These are phyloP conservation scores for Monosporascus cannonballus DNA, from an alignment of 2,329 filamentous ascomycete species.

Conservation along the genomic window DNA sequence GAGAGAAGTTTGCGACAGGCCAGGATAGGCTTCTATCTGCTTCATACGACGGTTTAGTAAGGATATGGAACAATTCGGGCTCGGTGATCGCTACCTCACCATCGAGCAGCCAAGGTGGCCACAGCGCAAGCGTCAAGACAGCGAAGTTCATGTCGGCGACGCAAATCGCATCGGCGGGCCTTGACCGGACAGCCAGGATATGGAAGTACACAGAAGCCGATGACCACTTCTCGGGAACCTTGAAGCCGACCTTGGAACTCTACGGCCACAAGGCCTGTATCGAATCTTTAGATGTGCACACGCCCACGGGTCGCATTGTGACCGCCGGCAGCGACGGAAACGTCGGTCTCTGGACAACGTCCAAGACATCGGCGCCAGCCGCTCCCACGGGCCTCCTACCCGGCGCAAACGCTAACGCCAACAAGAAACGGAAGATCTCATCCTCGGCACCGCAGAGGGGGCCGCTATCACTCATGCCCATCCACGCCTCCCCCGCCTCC, in stretches of 20 bases:
- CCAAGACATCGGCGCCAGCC: slow-evolving; percentile 67
- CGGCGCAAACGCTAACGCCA: slow-evolving; percentile 51
- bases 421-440: slow-evolving; percentile 71
- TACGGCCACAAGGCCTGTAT: slow-evolving; percentile 75
- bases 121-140: slow-evolving; percentile 72
- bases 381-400: slow-evolving; percentile 66
- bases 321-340: slow-evolving; percentile 79
- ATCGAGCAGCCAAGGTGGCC: slow-evolving; percentile 60
- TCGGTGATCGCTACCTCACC: slow-evolving; percentile 73
- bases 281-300: slow-evolving; percentile 69
- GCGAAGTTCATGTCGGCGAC: slow-evolving; percentile 74
- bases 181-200: slow-evolving; percentile 79
- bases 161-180: slow-evolving; percentile 74
- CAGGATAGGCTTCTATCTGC: slow-evolving; percentile 80
- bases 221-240: slow-evolving; percentile 51
- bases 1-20: slow-evolving; percentile 41
- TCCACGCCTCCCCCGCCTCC: slow-evolving; percentile 69
- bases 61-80: slow-evolving; percentile 88
- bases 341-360: slow-evolving; percentile 84
- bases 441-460: slow-evolving; percentile 64
- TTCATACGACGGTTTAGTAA: slow-evolving; percentile 82
- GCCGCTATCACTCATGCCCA: slow-evolving; percentile 65
- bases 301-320: slow-evolving; percentile 68
- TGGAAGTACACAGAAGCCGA: slow-evolving; percentile 78
- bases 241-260: slow-evolving; percentile 73